Percentiles rank a stretch among this genome's conserved stretches.
phyloP scores from a whole-genome alignment of 805 yeast genomes.

The Ogataea saltuana region DNA sequence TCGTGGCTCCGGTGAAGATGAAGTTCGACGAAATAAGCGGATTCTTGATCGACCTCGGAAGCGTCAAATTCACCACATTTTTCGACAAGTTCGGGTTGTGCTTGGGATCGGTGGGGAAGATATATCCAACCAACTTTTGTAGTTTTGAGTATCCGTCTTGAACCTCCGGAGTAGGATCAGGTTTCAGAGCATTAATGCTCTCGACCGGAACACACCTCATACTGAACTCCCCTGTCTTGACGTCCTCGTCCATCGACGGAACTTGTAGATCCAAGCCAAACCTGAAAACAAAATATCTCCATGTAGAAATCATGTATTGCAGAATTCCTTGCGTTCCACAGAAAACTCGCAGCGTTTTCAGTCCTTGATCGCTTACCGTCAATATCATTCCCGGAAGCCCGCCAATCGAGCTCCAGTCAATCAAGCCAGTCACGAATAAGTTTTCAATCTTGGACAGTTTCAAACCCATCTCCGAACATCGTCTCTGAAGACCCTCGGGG shows the following conservation, averaged over 20 bases:
- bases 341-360: slow-evolving; percentile 53
- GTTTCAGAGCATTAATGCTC: not conserved
- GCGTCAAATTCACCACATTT: slow-evolving; percentile 23
- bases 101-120: slow-evolving; percentile 27
- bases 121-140: slow-evolving; percentile 19
- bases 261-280: slow-evolving; percentile 56
- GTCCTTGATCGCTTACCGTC: slow-evolving; percentile 79
- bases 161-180: not conserved
- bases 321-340: slow-evolving; percentile 48
- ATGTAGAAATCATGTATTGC: slow-evolving; percentile 66
- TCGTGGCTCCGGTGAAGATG: slow-evolving; percentile 63
- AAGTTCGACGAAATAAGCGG: slow-evolving; percentile 56
- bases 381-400: slow-evolving; percentile 90
- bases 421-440: slow-evolving; percentile 75
- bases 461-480: slow-evolving; percentile 59
- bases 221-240: slow-evolving; percentile 17
- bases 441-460: slow-evolving; percentile 58
- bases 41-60: slow-evolving; percentile 29
- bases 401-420: slow-evolving; percentile 78
- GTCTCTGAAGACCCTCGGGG: slow-evolving; percentile 85
- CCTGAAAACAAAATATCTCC: slow-evolving; percentile 87
- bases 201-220: slow-evolving; percentile 27
- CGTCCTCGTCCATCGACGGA: slow-evolving; percentile 14
- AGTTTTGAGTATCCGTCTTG: slow-evolving; percentile 15
- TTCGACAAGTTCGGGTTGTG: slow-evolving; percentile 10